phyloP scores from a whole-genome alignment of 208 protist genomes.

The Trypanosoma boissoni region DNA sequence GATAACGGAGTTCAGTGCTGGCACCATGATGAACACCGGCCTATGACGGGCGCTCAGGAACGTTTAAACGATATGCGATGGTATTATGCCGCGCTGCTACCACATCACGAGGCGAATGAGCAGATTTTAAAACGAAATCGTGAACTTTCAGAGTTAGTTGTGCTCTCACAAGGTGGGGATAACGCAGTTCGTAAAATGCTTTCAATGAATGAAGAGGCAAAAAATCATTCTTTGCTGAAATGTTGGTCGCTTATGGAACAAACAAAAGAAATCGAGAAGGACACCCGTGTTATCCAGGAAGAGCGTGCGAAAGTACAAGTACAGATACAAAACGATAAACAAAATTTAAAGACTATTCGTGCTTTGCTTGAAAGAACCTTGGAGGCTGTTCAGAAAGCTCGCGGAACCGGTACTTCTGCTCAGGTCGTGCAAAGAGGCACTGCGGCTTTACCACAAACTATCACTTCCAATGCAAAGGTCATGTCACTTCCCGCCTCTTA shows the following conservation, averaged over 20 bases:
- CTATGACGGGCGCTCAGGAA: conserved; percentile 56
- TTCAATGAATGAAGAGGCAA: conserved; percentile 17
- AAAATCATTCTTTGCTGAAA: conserved; percentile 10
- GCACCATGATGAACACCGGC: conserved; percentile 83
- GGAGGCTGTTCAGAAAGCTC: conserved; percentile 40
- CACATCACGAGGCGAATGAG: conserved; percentile 58
- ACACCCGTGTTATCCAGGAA: conserved; percentile 28
- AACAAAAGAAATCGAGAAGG: conserved; percentile 21
- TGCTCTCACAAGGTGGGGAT: conserved; percentile 59
- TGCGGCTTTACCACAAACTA: too few species aligned
- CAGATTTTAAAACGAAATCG: conserved; percentile 59
- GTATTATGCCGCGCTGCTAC: conserved; percentile 71
- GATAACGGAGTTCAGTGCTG: conserved; percentile 78
- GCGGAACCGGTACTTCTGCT: conserved; percentile 4
- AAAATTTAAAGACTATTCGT: conserved; percentile 36
- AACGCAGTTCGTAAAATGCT: conserved; percentile 30
- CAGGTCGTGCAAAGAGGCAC: conserved; percentile 2
- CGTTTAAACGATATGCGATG: conserved; percentile 80
- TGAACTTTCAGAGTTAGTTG: conserved; percentile 55
- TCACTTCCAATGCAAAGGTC: too few species aligned
- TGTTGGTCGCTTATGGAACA: conserved; percentile 18
- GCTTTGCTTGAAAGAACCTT: conserved; percentile 38
- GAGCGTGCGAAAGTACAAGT: conserved; percentile 35
- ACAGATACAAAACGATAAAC: conserved; percentile 30
- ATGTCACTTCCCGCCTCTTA: too few species aligned